Percentiles rank a stretch among this genome's conserved stretches.
These are phyloP conservation scores for Phymatotrichopsis omnivora DNA, from an alignment of 2,329 filamentous ascomycete species.

Conservation along the genomic window DNA sequence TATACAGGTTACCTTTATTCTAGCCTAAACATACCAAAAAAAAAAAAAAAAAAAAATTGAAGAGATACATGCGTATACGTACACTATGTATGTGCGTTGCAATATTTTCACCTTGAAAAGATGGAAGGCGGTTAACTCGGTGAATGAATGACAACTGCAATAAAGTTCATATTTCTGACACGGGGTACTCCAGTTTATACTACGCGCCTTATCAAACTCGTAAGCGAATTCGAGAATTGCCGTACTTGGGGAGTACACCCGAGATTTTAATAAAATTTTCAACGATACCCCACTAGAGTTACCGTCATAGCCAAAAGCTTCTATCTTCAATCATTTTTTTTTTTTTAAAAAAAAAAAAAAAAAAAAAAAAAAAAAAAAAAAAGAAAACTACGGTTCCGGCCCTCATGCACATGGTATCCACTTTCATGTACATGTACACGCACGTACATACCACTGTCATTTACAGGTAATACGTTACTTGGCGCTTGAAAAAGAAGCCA, in stretches of 20 bases:
- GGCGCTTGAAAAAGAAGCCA: no score
- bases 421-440: no score
- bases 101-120: no score
- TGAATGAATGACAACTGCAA: no score
- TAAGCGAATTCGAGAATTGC: background rate
- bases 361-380: constrained; percentile 3
- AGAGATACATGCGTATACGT: no score
- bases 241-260: background rate
- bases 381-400: background rate
- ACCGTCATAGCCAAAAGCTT: background rate
- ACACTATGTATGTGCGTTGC: no score
- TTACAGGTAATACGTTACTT: no score
- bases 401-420: background rate
- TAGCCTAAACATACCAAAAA: no score
- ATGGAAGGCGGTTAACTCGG: no score
- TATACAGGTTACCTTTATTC: no score
- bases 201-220: background rate
- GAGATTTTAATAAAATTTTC: background rate
- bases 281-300: background rate
- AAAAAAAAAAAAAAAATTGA: no score
- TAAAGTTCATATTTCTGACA: background rate
- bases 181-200: background rate
- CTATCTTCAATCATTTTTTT: background rate
- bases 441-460: no score
- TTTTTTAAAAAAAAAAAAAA: constrained; percentile 11